phyloP scores from a whole-genome alignment of 2,329 filamentous ascomycete genomes.

The Colletotrichum incanum region DNA sequence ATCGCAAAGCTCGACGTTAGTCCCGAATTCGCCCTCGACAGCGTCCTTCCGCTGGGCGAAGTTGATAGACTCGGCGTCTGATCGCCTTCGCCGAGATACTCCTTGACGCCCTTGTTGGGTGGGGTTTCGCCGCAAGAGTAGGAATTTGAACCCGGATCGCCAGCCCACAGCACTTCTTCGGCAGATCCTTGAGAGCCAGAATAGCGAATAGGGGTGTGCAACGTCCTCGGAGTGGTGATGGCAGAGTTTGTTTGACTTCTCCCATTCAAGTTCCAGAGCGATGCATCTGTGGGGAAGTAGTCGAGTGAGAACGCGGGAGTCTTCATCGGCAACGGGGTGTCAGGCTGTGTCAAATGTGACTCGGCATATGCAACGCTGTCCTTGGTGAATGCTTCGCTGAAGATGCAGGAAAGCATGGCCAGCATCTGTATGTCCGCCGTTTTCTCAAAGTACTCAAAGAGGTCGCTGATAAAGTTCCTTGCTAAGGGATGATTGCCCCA shows the following conservation, averaged over 20 bases:
- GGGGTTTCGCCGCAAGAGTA: slow-evolving; percentile 76
- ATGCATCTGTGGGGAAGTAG: slow-evolving; percentile 74
- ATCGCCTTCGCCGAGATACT: slow-evolving; percentile 62
- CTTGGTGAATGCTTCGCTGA: slow-evolving; percentile 72
- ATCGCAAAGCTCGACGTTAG: slow-evolving; percentile 70
- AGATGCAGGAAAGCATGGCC: slow-evolving; percentile 80
- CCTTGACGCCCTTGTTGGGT: slow-evolving; percentile 63
- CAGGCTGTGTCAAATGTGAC: slow-evolving; percentile 69
- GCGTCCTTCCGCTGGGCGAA: slow-evolving; percentile 69
- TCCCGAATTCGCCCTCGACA: slow-evolving; percentile 69
- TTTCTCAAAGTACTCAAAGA: slow-evolving; percentile 76
- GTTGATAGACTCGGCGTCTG: slow-evolving; percentile 70
- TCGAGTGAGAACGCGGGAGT: slow-evolving; percentile 77
- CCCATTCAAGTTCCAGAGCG: slow-evolving; percentile 67
- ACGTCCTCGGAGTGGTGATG: slow-evolving; percentile 70
- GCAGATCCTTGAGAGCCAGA: slow-evolving; percentile 69
- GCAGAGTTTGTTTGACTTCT: slow-evolving; percentile 69
- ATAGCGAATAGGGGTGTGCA: slow-evolving; percentile 69
- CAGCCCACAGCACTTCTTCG: slow-evolving; percentile 67
- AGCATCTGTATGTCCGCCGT: slow-evolving; percentile 79
- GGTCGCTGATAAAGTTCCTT: slow-evolving; percentile 71
- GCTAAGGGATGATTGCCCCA: slow-evolving; percentile 79
- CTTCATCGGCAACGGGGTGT: slow-evolving; percentile 76
- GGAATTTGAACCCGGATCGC: slow-evolving; percentile 70
- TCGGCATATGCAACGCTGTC: slow-evolving; percentile 72